These are phyloP conservation scores for Penicillium sumatraense DNA, from an alignment of 2,329 filamentous ascomycete genomes.

Conservation along the genomic window DNA sequence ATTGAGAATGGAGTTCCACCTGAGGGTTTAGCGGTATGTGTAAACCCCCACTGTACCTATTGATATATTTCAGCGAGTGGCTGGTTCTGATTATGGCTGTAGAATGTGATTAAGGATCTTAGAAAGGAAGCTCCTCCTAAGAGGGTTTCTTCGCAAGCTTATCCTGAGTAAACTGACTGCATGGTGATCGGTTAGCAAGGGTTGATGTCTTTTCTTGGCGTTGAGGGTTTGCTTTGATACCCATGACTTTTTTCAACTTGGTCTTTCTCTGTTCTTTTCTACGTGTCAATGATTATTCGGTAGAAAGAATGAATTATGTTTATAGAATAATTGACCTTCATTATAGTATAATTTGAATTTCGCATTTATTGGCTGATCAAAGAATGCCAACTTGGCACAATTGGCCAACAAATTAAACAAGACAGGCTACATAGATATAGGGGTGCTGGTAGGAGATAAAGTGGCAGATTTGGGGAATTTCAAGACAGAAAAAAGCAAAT, in stretches of 20 bases:
- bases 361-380: too few species aligned
- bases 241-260: not conserved
- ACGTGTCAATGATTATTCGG: not conserved
- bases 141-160: conserved; percentile 9
- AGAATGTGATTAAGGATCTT: conserved; percentile 54
- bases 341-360: too few species aligned
- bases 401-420: too few species aligned
- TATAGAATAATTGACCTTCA: not conserved
- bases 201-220: not conserved
- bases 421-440: too few species aligned
- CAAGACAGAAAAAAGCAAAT: conserved; percentile 5
- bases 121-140: conserved; percentile 43
- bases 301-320: not conserved
- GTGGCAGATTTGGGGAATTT: conserved; percentile 12
- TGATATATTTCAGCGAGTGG: too few species aligned
- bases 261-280: not conserved
- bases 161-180: not conserved
- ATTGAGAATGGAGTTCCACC: conserved; percentile 98
- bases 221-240: not conserved
- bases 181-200: not conserved
- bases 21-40: conserved; percentile 85
- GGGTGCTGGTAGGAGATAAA: not conserved
- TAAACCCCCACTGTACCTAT: not conserved
- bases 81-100: not conserved
- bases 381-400: too few species aligned